Percentiles rank a stretch among this genome's conserved stretches.
These are phyloP conservation scores for Grifola frondosa DNA, from an alignment of 1,284 basidiomycete genomes.

Conservation along the genomic window DNA sequence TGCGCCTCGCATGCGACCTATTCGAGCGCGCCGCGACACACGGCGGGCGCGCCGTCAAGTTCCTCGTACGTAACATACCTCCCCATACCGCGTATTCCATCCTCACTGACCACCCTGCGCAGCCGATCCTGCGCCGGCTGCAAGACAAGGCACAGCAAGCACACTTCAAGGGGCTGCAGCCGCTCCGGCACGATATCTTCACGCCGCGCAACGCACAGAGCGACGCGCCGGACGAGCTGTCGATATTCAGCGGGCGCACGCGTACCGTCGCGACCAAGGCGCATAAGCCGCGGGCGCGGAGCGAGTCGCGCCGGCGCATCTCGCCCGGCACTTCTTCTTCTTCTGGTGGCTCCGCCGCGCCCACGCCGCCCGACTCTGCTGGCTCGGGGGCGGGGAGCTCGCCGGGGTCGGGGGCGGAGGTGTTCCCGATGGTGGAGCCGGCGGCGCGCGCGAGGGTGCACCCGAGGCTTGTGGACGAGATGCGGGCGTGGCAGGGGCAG, in stretches of 20 bases:
- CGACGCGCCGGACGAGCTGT: slow-evolving; percentile 59
- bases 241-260: slow-evolving; percentile 71
- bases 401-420: slow-evolving; percentile 15
- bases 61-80: slow-evolving; percentile 46
- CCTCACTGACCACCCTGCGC: neutral
- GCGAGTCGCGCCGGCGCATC: slow-evolving; percentile 17
- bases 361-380: slow-evolving; percentile 10
- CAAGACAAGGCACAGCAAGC: slow-evolving; percentile 59
- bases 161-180: slow-evolving; percentile 46
- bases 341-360: slow-evolving; percentile 16
- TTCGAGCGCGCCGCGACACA: slow-evolving; percentile 58
- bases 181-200: slow-evolving; percentile 55
- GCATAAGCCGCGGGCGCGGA: slow-evolving; percentile 16
- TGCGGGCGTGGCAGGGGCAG: slow-evolving; percentile 56
- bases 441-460: slow-evolving; percentile 42
- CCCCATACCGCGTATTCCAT: slow-evolving; percentile 3
- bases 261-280: slow-evolving; percentile 53
- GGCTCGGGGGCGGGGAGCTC: slow-evolving; percentile 14
- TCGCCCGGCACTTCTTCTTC: slow-evolving; percentile 22
- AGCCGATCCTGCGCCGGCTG: slow-evolving; percentile 64
- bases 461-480: slow-evolving; percentile 58
- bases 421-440: slow-evolving; percentile 23
- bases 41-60: slow-evolving; percentile 65
- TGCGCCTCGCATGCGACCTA: slow-evolving; percentile 56
- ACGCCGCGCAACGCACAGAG: slow-evolving; percentile 39